Evolutionary conservation across 2,329 filamentous ascomycete genomes (phyloP).

Genomic region (Pseudocercospora pini-densiflorae): DNA sequence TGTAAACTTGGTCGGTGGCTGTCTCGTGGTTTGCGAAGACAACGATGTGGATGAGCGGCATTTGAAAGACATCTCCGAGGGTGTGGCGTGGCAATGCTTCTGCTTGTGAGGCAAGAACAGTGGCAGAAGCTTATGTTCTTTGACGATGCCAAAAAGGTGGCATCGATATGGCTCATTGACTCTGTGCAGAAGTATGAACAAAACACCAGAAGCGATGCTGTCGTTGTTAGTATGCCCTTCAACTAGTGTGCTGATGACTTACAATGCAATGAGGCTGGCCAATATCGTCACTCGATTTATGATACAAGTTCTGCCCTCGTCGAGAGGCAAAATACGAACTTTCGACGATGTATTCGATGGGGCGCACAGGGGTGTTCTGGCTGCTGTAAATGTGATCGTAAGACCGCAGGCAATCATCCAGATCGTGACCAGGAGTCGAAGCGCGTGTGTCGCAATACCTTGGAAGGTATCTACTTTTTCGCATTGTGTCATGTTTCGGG

Average conservation of each 20-base stretch:
- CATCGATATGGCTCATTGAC: conserved; percentile 30
- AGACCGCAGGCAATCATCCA: conserved; percentile 35
- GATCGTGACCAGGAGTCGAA: conserved; percentile 29
- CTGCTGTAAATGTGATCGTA: conserved; percentile 33
- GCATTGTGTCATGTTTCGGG: conserved; percentile 21
- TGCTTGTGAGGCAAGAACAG: conserved; percentile 30
- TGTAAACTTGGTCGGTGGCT: conserved; percentile 15
- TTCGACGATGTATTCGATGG: not conserved
- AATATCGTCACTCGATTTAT: conserved; percentile 33
- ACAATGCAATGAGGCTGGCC: conserved; percentile 33
- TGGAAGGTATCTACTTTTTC: conserved; percentile 25
- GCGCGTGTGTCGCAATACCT: conserved; percentile 23
- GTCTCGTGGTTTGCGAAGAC: conserved; percentile 23
- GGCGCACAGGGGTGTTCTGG: conserved; percentile 29
- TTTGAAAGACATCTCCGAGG: conserved; percentile 40
- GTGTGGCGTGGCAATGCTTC: conserved; percentile 19
- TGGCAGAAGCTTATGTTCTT: conserved; percentile 26
- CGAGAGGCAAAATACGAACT: conserved; percentile 4
- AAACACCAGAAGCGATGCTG: conserved; percentile 27
- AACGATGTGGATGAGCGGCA: conserved; percentile 37
- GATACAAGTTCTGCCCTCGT: conserved; percentile 32
- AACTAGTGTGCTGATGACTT: conserved; percentile 14
- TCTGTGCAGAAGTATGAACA: conserved; percentile 35
- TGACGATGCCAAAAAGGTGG: conserved; percentile 33
- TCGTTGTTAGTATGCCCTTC: conserved; percentile 6